Conservation (phyloP, 2,329 filamentous ascomycete genomes). For the Zymoseptoria ardabiliae region DNA sequence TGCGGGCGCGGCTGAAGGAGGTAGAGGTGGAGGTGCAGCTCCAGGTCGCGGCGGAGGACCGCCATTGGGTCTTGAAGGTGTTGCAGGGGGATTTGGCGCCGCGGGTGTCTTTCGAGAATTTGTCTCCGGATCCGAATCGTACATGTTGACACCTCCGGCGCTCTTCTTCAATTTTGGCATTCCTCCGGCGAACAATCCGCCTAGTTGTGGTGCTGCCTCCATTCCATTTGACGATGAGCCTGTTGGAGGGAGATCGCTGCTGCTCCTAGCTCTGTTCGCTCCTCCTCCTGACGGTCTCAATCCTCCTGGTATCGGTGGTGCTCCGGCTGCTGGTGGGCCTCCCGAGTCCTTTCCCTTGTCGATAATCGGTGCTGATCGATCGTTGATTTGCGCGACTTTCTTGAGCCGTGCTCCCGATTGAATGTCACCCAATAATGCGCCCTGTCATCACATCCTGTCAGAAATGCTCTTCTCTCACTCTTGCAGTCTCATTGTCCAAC, state of each 20-base stretch:
- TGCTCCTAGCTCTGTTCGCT: conserved; percentile 65
- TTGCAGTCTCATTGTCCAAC: conserved; percentile 25
- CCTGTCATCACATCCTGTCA: conserved; percentile 44
- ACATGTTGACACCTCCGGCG: conserved; percentile 57
- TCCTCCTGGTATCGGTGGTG: conserved; percentile 70
- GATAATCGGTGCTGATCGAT: conserved; percentile 75
- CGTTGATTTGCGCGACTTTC: conserved; percentile 77
- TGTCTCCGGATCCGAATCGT: conserved; percentile 68
- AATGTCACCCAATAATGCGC: conserved; percentile 82
- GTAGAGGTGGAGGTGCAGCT: conserved; percentile 48
- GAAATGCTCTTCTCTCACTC: background rate
- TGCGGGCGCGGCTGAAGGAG: conserved; percentile 43
- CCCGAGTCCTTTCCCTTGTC: conserved; percentile 45
- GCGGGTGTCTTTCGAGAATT: conserved; percentile 42
- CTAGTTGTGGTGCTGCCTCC: conserved; percentile 69
- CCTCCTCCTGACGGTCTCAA: conserved; percentile 63
- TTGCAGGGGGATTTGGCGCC: conserved; percentile 30
- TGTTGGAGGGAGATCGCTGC: conserved; percentile 60
- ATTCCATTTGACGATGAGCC: conserved; percentile 42
- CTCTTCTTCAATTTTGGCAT: conserved; percentile 89
- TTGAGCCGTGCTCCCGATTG: conserved; percentile 70
- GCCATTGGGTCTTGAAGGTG: conserved; percentile 35
- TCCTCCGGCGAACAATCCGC: conserved; percentile 81
- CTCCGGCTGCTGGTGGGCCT: conserved; percentile 60
- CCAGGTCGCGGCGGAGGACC: conserved; percentile 34